Conservation (phyloP, 805 yeast species). For the Millerozyma miso region DNA sequence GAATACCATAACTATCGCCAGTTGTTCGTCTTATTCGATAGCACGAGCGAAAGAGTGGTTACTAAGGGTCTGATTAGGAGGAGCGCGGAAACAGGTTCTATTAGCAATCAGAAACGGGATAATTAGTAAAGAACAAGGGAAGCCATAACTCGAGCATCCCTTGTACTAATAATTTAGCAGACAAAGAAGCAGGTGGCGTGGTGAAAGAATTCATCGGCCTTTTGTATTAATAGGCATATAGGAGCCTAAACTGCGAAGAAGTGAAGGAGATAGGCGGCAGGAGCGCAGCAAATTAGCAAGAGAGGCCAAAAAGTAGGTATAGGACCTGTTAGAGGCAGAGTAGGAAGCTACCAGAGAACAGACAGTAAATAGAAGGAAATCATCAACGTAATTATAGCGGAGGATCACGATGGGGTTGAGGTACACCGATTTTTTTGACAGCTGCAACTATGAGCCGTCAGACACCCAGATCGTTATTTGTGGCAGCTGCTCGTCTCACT, state of each 20-base stretch:
- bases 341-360: background rate
- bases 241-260: no score
- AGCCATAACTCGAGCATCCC: no score
- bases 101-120: background rate
- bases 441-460: constrained; percentile 29
- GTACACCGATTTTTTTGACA: constrained; percentile 37
- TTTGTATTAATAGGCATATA: no score
- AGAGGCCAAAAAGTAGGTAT: no score
- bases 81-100: background rate
- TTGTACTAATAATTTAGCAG: no score
- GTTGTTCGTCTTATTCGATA: background rate
- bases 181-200: no score
- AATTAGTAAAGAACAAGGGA: background rate
- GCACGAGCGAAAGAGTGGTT: background rate
- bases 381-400: no score
- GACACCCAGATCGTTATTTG: constrained; percentile 39
- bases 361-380: background rate
- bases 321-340: background rate
- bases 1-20: no score
- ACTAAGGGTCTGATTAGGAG: background rate
- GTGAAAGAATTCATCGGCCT: no score
- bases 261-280: no score
- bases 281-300: no score
- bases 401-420: constrained; percentile 38
- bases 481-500: constrained; percentile 36